Conservation (phyloP, 2,329 filamentous ascomycete species). For the Podosphaera fusca region DNA sequence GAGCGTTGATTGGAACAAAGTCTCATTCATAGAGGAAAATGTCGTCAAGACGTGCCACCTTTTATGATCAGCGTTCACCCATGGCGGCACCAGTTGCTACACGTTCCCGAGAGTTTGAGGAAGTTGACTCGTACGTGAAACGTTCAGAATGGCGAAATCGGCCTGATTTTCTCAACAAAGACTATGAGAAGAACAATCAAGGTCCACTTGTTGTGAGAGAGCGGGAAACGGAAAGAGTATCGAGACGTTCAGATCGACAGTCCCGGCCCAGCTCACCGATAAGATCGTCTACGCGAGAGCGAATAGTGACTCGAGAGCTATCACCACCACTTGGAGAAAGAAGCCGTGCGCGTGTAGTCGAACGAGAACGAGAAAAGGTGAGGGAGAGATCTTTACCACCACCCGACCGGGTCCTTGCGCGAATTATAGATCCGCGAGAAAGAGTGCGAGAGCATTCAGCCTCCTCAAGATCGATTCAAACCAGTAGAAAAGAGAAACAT, state of each 20-base stretch:
- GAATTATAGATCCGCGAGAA: constrained; percentile 14
- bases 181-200: too few relatives aligned
- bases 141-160: too few relatives aligned
- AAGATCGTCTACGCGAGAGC: constrained; percentile 8
- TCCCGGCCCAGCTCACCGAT: constrained; percentile 13
- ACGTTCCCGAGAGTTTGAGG: too few relatives aligned
- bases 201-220: constrained; percentile 14
- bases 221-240: constrained; percentile 11
- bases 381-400: constrained; percentile 8
- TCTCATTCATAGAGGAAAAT: too few relatives aligned
- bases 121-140: too few relatives aligned
- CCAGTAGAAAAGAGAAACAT: too few relatives aligned
- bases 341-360: constrained; percentile 8
- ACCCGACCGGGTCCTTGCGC: constrained; percentile 11
- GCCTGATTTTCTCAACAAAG: too few relatives aligned
- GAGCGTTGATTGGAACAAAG: too few relatives aligned
- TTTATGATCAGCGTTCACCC: too few relatives aligned
- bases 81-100: too few relatives aligned
- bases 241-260: constrained; percentile 12
- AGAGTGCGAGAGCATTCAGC: constrained; percentile 5
- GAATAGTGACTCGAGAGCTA: constrained; percentile 10
- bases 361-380: constrained; percentile 8
- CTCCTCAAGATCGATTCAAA: too few relatives aligned
- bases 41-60: too few relatives aligned
- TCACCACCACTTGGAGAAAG: constrained; percentile 5